These are phyloP conservation scores for Tolypocladium ovalisporum DNA, from an alignment of 2,329 filamentous ascomycete species.

Conservation along the genomic window DNA sequence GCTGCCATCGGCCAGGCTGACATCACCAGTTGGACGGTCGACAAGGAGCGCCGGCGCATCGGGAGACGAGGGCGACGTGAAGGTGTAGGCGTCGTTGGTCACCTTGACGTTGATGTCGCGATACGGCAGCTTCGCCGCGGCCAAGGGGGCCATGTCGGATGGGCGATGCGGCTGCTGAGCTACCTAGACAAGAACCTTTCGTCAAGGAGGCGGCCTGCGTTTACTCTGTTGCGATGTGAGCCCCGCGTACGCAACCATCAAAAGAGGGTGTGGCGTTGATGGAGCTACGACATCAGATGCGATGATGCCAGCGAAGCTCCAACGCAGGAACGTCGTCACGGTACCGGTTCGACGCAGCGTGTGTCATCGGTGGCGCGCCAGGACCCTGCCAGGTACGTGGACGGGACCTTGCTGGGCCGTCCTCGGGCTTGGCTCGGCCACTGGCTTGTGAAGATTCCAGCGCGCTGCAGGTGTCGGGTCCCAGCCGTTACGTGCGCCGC, in stretches of 20 bases:
- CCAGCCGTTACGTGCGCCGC: too few species aligned
- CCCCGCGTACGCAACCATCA: neutral
- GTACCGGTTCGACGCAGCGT: neutral
- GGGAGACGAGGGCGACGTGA: slow-evolving; percentile 89
- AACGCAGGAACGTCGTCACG: neutral
- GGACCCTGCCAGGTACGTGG: neutral
- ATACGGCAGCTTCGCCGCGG: slow-evolving; percentile 51
- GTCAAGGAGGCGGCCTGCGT: neutral
- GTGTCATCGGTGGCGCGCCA: neutral
- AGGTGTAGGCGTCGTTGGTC: slow-evolving; percentile 85
- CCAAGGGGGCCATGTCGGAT: slow-evolving; percentile 24
- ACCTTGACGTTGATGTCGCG: slow-evolving; percentile 96
- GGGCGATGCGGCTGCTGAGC: neutral
- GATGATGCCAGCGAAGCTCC: slow-evolving; percentile 3
- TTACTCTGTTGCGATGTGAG: neutral
- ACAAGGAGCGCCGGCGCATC: slow-evolving; percentile 79
- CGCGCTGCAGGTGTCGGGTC: too few species aligned
- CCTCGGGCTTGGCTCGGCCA: neutral
- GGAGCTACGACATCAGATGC: neutral
- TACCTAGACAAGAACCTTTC: too few species aligned
- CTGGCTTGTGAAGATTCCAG: neutral
- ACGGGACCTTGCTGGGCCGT: neutral
- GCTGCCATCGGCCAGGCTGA: slow-evolving; percentile 73
- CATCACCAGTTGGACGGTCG: slow-evolving; percentile 83
- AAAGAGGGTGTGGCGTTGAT: neutral